Base-by-base conservation (phyloP, 306 rosid species). In the Sechiopsis laciniata region DNA sequence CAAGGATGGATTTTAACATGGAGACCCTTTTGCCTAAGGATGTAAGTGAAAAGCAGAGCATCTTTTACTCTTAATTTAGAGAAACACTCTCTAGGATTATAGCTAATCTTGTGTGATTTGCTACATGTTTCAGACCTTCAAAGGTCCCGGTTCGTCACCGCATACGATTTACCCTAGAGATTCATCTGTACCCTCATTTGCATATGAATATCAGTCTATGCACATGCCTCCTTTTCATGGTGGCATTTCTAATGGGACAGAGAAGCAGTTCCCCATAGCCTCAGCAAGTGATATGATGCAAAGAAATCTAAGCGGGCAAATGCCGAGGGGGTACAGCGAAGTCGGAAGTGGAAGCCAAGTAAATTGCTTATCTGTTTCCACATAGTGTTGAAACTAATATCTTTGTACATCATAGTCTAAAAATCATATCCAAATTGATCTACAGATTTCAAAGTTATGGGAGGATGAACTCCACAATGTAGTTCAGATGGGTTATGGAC, bases 401-500 rank as follows among this genome's bases (percentile, higher is more conserved):
- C 24, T 56, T 17, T 22, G 37, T 50, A 40, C 19, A 48, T 13
- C 62, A 67, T 54, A 37, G 59, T 75, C 83, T 78, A 26, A 58
- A 72, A 40, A 21, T 74, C 46, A 14, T 53, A 32, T 40, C 16
- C 14, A 59, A 54, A 17, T 52, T 45, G 20, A 42, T 58, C 52
- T 78, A 9, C 90, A 83, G 87, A 77, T 72, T 73, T 51, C 90
- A 8, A 29, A 76, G 16, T 29, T 82, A 55, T 86, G 82, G 81
- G 90, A 81, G 75, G 87, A 83, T 74, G 90, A 86, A 51, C 90
- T 86, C 51, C 86, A 83, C 60, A 77, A 83, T 14, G 73, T 86
- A 68, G 83, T 86, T 45, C 90, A 86, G 40, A 86, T 84, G 86
- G 84, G 87, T 17, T 81, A 81, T 79, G 80, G 79, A 56, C 87